These are phyloP conservation scores for Ehretia macrophylla DNA, from an alignment of 257 asterid genomes.

Conservation along the genomic window DNA sequence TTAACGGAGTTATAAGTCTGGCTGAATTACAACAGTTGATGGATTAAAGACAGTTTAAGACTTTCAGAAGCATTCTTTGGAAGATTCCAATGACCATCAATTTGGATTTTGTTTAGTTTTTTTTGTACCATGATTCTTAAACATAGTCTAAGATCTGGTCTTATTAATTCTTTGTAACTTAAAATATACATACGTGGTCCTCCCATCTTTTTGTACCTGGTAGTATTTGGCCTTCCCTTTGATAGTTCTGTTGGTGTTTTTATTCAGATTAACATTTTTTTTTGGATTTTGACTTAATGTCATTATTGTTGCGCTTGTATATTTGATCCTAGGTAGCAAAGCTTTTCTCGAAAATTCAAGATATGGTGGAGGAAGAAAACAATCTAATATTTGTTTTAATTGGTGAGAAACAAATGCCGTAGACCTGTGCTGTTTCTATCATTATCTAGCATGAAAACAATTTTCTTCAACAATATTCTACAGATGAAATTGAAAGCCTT, in stretches of 20 bases:
- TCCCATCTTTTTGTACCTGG: too few relatives aligned
- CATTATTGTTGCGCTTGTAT: background rate
- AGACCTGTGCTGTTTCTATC: constrained; percentile 5
- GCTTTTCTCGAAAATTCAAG: constrained; percentile 89
- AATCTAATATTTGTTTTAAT: constrained; percentile 89
- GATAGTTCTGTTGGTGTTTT: background rate
- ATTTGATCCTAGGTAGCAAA: constrained; percentile 72
- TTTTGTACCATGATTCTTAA: too few relatives aligned
- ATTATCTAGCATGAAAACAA: constrained; percentile 10
- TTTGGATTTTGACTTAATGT: background rate
- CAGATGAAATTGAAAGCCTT: constrained; percentile 99
- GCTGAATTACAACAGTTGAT: too few relatives aligned
- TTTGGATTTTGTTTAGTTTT: too few relatives aligned
- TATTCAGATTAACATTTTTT: background rate
- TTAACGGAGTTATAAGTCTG: too few relatives aligned
- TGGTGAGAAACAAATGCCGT: constrained; percentile 54
- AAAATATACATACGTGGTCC: too few relatives aligned
- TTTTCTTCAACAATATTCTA: constrained; percentile 16
- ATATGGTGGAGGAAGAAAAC: constrained; percentile 96
- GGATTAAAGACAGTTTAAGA: too few relatives aligned
- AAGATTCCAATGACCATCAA: too few relatives aligned
- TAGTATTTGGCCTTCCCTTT: background rate
- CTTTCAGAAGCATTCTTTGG: too few relatives aligned
- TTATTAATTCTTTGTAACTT: too few relatives aligned
- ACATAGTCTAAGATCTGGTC: too few relatives aligned